These are phyloP conservation scores for Arxiozyma bovina DNA, from an alignment of 1,139 yeast genomes.

Conservation along the genomic window DNA sequence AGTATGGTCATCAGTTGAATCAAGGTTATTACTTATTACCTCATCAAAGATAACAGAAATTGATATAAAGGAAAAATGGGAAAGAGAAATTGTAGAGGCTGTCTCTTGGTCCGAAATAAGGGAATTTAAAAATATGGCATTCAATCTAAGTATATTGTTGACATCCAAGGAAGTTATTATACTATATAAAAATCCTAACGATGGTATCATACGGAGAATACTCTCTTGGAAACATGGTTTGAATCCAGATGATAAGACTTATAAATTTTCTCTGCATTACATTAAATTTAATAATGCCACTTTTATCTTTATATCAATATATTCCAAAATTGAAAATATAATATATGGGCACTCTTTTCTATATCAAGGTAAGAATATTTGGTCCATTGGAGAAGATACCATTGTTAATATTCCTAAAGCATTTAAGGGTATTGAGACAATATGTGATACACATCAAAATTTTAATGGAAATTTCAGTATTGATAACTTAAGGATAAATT, in stretches of 20 bases:
- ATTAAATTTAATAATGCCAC: constrained; percentile 6
- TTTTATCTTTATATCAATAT: constrained; percentile 15
- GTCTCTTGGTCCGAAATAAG: constrained; percentile 49
- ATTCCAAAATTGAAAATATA: constrained; percentile 17
- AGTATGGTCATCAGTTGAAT: constrained; percentile 36
- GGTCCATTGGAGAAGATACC: constrained; percentile 14
- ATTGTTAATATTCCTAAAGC: constrained; percentile 14
- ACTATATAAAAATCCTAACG: constrained; percentile 26
- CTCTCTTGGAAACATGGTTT: constrained; percentile 67
- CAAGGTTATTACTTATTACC: constrained; percentile 36
- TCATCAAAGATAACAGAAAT: constrained; percentile 39
- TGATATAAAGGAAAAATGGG: constrained; percentile 24
- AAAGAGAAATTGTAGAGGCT: constrained; percentile 39
- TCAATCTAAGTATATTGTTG: constrained; percentile 37
- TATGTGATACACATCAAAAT: constrained; percentile 3
- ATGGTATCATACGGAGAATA: constrained; percentile 33
- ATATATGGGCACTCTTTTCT: constrained; percentile 20
- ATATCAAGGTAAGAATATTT: constrained; percentile 10
- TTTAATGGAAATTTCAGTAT: background rate
- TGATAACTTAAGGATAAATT: background rate
- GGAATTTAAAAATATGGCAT: constrained; percentile 36
- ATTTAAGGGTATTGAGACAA: constrained; percentile 10
- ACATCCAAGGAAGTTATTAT: constrained; percentile 57
- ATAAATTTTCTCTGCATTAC: constrained; percentile 35
- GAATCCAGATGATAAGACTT: constrained; percentile 47